Percentiles rank a stretch among this genome's conserved stretches.
phyloP scores from a whole-genome alignment of 2,329 filamentous ascomycete genomes.

The Xylariaceae sp. region DNA sequence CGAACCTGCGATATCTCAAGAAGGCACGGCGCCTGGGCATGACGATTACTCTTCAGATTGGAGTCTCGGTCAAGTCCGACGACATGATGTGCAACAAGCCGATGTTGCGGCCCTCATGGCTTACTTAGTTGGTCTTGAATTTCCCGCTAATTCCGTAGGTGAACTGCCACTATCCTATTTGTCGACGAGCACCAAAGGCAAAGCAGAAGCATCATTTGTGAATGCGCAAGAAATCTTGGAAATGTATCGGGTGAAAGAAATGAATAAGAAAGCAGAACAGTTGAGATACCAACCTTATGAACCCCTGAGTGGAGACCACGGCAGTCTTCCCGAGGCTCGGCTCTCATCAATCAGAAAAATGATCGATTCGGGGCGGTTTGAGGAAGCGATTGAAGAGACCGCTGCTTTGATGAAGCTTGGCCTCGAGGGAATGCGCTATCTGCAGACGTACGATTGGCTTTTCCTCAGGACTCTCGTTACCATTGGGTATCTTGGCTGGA shows the following conservation, averaged over 20 bases:
- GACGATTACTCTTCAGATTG: constrained; percentile 90
- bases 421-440: constrained; percentile 79
- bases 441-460: constrained; percentile 98
- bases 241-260: constrained; percentile 94
- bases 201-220: constrained; percentile 75
- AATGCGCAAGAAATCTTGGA: constrained; percentile 87
- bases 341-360: constrained; percentile 61
- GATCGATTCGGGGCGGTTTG: constrained; percentile 60
- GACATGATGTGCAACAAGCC: constrained; percentile 89
- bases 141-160: constrained; percentile 93
- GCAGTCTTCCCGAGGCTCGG: constrained; percentile 59
- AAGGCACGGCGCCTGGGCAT: constrained; percentile 66
- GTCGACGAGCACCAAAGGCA: constrained; percentile 63
- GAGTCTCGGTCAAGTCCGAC: constrained; percentile 70
- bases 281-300: constrained; percentile 73
- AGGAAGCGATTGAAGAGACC: constrained; percentile 74
- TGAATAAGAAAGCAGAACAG: constrained; percentile 68
- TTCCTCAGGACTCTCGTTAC: constrained; percentile 88
- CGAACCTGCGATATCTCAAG: constrained; percentile 55
- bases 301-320: constrained; percentile 56
- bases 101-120: constrained; percentile 95
- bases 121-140: constrained; percentile 79
- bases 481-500: constrained; percentile 89
- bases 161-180: constrained; percentile 83
- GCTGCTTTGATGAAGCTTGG: constrained; percentile 70